Percentiles rank a stretch among this genome's conserved stretches.
Conservation (phyloP, 805 yeast species). For the Candida coquimbonensis region DNA sequence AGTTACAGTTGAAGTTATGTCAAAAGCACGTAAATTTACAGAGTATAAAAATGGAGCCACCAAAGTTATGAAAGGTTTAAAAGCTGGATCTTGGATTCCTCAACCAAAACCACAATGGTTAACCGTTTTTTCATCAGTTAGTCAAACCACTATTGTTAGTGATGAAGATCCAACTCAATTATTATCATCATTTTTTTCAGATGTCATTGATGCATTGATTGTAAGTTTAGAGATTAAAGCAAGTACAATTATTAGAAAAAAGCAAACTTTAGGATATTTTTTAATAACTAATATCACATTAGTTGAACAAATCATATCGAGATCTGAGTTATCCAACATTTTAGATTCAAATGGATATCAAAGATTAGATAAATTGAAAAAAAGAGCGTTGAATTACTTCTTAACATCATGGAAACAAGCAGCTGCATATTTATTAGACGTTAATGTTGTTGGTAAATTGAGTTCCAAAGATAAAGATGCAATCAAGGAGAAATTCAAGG, state of each 20-base stretch:
- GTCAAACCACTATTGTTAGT: slow-evolving; percentile 31
- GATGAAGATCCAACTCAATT: slow-evolving; percentile 41
- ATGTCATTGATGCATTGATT: slow-evolving; percentile 68
- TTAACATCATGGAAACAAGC: slow-evolving; percentile 75
- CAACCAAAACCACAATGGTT: slow-evolving; percentile 50
- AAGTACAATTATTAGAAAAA: slow-evolving; percentile 25
- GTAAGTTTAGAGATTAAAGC: slow-evolving; percentile 58
- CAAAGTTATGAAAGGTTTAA: slow-evolving; percentile 40
- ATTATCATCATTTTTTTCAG: slow-evolving; percentile 64
- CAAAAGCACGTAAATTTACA: slow-evolving; percentile 56
- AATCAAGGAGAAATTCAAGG: slow-evolving; percentile 77
- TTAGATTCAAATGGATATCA: slow-evolving; percentile 55
- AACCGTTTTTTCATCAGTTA: slow-evolving; percentile 40
- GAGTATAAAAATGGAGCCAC: slow-evolving; percentile 51
- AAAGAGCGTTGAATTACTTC: slow-evolving; percentile 65
- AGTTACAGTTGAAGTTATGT: slow-evolving; percentile 64
- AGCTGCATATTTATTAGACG: slow-evolving; percentile 72
- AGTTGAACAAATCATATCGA: slow-evolving; percentile 65
- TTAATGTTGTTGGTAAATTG: slow-evolving; percentile 55
- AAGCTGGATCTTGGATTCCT: slow-evolving; percentile 66
- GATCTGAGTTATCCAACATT: slow-evolving; percentile 47
- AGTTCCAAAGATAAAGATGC: slow-evolving; percentile 72
- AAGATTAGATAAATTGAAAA: slow-evolving; percentile 61
- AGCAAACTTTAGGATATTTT: slow-evolving; percentile 55
- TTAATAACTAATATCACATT: slow-evolving; percentile 64